phyloP scores from a whole-genome alignment of 164 flowering plant genomes.

The Annona squamosa region DNA sequence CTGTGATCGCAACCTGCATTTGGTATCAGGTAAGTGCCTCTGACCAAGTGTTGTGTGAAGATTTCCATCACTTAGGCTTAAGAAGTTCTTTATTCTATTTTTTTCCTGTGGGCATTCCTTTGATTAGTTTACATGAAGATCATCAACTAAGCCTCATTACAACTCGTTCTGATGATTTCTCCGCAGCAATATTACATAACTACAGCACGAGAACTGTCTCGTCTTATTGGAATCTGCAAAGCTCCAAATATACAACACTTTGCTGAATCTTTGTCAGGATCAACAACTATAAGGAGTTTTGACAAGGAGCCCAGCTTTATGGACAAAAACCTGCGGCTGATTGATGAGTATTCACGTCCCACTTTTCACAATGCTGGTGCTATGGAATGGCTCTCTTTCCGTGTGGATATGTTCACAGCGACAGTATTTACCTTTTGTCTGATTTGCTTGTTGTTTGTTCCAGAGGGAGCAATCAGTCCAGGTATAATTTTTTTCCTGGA shows the following conservation, averaged over 20 bases:
- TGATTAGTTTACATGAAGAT: no score
- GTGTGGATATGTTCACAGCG: conserved; percentile 33
- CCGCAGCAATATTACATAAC: conserved; percentile 34
- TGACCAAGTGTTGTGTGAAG: neutral
- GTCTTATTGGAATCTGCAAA: conserved; percentile 31
- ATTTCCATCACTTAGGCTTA: neutral
- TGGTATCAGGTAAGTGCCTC: conserved; percentile 69
- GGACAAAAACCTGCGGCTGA: conserved; percentile 19
- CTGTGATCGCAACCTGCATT: conserved; percentile 47
- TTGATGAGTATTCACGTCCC: conserved; percentile 30
- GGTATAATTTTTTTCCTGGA: conserved; percentile 12
- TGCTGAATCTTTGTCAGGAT: conserved; percentile 38
- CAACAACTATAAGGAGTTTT: conserved; percentile 37
- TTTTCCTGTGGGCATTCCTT: no score
- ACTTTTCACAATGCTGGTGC: conserved; percentile 26
- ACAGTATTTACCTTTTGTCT: conserved; percentile 28
- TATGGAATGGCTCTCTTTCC: conserved; percentile 39
- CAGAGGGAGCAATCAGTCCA: conserved; percentile 30
- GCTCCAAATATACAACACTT: conserved; percentile 43
- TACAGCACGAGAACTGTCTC: conserved; percentile 26
- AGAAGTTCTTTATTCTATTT: no score
- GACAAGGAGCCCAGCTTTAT: conserved; percentile 31
- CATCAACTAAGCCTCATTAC: no score
- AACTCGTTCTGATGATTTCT: neutral
- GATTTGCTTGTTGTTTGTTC: conserved; percentile 33